Conservation (phyloP, 768 basidiomycete genomes). For the Agrocybe chaxingu region DNA sequence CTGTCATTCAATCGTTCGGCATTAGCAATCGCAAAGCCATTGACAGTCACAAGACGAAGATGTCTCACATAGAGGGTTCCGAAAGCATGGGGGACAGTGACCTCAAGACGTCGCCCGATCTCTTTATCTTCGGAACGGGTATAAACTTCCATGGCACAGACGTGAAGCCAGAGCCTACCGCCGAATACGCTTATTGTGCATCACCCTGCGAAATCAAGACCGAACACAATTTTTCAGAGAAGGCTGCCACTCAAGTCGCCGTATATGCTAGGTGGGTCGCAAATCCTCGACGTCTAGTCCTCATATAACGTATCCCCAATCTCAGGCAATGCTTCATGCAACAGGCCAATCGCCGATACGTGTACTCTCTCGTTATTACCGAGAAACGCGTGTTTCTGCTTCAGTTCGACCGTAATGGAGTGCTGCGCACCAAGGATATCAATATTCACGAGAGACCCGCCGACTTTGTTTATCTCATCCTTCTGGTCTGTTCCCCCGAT, state of each 20-base stretch:
- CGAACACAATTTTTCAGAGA: background rate
- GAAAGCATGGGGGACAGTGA: too few species aligned
- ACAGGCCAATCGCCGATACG: conserved; percentile 18
- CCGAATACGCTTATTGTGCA: conserved; percentile 1
- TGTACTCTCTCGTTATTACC: conserved; percentile 15
- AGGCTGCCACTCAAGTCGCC: conserved; percentile 7
- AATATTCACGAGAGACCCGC: conserved; percentile 15
- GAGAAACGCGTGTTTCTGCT: conserved; percentile 7
- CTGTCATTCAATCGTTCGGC: too few species aligned
- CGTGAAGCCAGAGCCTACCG: background rate
- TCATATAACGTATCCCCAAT: background rate
- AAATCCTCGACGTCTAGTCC: too few species aligned
- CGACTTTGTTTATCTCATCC: conserved; percentile 17
- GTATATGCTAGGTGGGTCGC: conserved; percentile 13
- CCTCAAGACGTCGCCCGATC: too few species aligned
- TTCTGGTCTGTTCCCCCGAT: conserved; percentile 15
- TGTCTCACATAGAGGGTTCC: too few species aligned
- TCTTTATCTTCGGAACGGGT: background rate
- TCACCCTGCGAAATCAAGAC: conserved; percentile 11
- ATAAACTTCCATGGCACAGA: background rate
- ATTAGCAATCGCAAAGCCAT: too few species aligned
- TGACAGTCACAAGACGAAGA: too few species aligned
- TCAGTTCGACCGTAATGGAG: conserved; percentile 20
- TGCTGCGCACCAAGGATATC: conserved; percentile 3
- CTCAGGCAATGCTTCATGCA: conserved; percentile 15